Evolutionary conservation across 805 yeast genomes (phyloP).

Genomic region (Myxozyma mucilagina): DNA sequence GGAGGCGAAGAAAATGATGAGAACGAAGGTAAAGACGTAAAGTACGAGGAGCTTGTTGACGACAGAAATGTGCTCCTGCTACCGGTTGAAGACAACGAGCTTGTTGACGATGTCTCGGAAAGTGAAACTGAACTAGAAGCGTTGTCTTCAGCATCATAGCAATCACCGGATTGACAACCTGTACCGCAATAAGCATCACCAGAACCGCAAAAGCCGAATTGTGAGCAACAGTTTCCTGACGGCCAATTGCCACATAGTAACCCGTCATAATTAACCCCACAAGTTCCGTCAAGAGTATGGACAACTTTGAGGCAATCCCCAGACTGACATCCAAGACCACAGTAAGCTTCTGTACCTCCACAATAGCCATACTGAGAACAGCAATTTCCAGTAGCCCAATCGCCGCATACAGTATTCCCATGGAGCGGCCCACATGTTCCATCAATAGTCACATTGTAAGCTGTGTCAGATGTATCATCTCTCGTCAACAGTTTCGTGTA

Average conservation of each 20-base stretch:
- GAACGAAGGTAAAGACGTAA: background rate
- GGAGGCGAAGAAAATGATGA: background rate
- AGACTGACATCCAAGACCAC: constrained; percentile 10
- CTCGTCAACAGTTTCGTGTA: background rate
- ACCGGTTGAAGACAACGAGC: background rate
- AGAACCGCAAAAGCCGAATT: constrained; percentile 21
- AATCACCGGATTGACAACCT: constrained; percentile 15
- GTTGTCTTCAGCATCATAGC: background rate
- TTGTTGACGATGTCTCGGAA: background rate
- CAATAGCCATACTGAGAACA: constrained; percentile 27
- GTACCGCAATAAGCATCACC: constrained; percentile 15
- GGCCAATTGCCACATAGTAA: constrained; percentile 25
- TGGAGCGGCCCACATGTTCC: constrained; percentile 21
- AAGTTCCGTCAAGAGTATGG: background rate
- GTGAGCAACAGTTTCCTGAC: constrained; percentile 24
- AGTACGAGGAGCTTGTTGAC: background rate
- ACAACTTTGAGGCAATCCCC: background rate
- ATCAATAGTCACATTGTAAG: constrained; percentile 11
- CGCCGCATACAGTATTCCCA: constrained; percentile 14
- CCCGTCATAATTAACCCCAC: constrained; percentile 6
- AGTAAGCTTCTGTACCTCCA: constrained; percentile 13
- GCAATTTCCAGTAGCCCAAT: constrained; percentile 18
- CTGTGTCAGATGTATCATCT: background rate
- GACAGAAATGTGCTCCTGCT: background rate
- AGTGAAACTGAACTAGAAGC: background rate